phyloP scores from a whole-genome alignment of 352 stramenopile species.

The Pythium scleroteichum region DNA sequence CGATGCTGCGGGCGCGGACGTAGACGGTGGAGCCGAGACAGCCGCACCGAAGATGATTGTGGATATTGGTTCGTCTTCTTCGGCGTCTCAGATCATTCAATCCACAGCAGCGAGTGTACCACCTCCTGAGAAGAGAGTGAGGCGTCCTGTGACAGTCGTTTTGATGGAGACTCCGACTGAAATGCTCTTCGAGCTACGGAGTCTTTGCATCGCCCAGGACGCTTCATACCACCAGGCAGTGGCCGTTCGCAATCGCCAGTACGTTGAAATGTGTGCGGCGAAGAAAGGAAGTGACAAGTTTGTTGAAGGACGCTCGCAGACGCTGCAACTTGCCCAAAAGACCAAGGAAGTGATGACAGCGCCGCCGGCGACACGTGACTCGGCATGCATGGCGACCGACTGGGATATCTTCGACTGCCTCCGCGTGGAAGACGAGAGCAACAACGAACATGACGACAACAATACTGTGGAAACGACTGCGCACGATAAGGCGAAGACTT shows the following conservation, averaged over 20 bases:
- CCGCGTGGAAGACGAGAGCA: conserved; percentile 39
- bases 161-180: conserved; percentile 63
- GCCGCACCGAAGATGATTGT: conserved; percentile 13
- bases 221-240: conserved; percentile 44
- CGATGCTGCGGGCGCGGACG: conserved; percentile 8
- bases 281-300: conserved; percentile 86
- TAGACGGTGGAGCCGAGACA: not conserved
- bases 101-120: not conserved
- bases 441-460: conserved; percentile 38
- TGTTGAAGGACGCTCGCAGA: conserved; percentile 62
- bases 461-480: not conserved
- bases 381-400: conserved; percentile 67
- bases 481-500: conserved; percentile 12
- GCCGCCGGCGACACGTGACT: conserved; percentile 72
- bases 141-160: conserved; percentile 46
- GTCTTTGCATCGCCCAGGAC: conserved; percentile 68
- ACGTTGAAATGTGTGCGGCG: conserved; percentile 55
- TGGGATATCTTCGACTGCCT: conserved; percentile 88
- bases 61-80: conserved; percentile 6
- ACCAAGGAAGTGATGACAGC: conserved; percentile 84
- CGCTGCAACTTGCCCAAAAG: conserved; percentile 74
- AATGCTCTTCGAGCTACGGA: conserved; percentile 65
- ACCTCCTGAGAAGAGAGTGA: conserved; percentile 7
- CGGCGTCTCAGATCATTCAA: not conserved
- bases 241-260: conserved; percentile 59